Base-by-base conservation (phyloP, 108 stramenopile species). In the Cyclotella baltica region DNA sequence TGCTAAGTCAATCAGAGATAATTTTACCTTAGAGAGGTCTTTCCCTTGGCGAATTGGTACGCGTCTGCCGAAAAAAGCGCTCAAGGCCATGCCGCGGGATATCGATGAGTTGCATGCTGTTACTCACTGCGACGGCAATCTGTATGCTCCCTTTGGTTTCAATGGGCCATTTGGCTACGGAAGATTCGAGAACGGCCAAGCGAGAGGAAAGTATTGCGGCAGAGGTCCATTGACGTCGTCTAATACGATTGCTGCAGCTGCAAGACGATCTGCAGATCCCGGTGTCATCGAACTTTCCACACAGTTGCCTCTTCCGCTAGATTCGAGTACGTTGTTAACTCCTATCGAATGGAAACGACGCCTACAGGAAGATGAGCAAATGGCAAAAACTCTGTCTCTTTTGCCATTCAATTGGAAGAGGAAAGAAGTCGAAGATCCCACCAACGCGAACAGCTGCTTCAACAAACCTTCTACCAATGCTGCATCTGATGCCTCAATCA, bases 81-180 rank as follows among this genome's bases (percentile, higher is more conserved):
- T 80, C 25, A 90, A 86, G 59, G 89, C 86, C 31, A 85, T 93
- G 64, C 88, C 93, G 22, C 76, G 88, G 48, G 93, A 93, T 68
- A 89, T 93, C 52, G 93, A 93, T 70, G 92, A 93, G 9, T 78
- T 93, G 72, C 75, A 81, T 40, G 88, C 75, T 40, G 67, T 93
- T 5, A 70, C 89, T 20, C 83, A 85, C 69, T 84, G 69, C 18
- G 84, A 88, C 58, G 91, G 88, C 40, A 77, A 80, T 15, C 53
- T 65, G 27, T 73, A 80, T 61, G 63, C 87, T 19, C 88, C 89
- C 9, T 83, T 84, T 55, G 78, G 78, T 43, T 80, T 84, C 38
- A 73, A 81, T 35, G 90, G 90, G 11, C 69, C 79, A 10, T 78
- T 92, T 67, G 89, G 88, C 18, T 89, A 85, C 70, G 91, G 91